Conservation (phyloP, 768 basidiomycete species). For the Omphalotus guepiniiformis region DNA sequence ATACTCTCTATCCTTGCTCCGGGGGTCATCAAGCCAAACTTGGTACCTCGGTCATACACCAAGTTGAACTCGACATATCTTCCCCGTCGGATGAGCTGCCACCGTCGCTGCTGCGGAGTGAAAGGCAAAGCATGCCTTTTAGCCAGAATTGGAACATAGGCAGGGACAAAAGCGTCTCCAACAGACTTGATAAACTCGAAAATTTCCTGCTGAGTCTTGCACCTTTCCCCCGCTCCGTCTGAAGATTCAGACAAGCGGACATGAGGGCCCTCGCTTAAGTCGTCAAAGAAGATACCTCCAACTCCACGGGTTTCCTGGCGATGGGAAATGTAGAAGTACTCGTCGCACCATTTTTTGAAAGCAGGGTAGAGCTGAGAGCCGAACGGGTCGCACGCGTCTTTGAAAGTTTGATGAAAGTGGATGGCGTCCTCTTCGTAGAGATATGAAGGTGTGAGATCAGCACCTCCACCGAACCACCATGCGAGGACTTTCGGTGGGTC, state of each 20-base stretch:
- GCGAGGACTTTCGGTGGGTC: conserved; percentile 57
- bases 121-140: conserved; percentile 50
- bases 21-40: conserved; percentile 80
- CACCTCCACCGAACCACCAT: conserved; percentile 99
- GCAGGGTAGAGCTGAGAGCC: conserved; percentile 62
- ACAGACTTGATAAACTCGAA: conserved; percentile 71
- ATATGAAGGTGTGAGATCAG: conserved; percentile 92
- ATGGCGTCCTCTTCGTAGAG: conserved; percentile 81
- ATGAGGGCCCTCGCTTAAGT: conserved; percentile 68
- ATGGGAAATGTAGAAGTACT: conserved; percentile 94
- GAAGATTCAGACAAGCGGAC: conserved; percentile 46
- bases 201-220: conserved; percentile 59
- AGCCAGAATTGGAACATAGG: conserved; percentile 84
- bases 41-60: conserved; percentile 83
- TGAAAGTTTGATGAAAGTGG: conserved; percentile 83
- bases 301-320: conserved; percentile 82
- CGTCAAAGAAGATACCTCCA: conserved; percentile 97
- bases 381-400: conserved; percentile 71
- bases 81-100: conserved; percentile 90
- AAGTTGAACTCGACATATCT: conserved; percentile 96
- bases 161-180: conserved; percentile 81
- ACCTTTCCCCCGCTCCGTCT: conserved; percentile 33
- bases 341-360: conserved; percentile 96
- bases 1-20: conserved; percentile 88
- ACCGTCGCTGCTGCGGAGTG: conserved; percentile 70